Base-by-base conservation (phyloP, 371 early-diverging fungal species). In the Saksenaea oblongispora region DNA sequence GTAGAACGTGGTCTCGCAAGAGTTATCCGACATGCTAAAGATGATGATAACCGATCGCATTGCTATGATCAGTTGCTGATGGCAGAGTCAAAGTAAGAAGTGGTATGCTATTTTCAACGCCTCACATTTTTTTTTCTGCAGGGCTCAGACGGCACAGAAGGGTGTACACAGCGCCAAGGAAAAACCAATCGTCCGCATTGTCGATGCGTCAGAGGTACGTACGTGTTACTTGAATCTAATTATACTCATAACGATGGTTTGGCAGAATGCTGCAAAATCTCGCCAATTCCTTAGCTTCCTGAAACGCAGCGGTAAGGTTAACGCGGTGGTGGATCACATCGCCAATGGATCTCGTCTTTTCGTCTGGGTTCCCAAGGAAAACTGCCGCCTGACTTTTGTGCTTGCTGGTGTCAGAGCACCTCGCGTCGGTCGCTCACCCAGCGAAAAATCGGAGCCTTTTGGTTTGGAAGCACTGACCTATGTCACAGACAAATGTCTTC, bases 11-110 rank as follows among this genome's bases (percentile, higher is more conserved):
- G 96, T 53, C 85, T 96, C 44, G 97, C 94, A 10, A 79, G 84
- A 41, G 91, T 94, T 13, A 85, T 98, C 68, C 84, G 91, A 37
- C 94, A 96, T 69, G 88, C 91, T 10, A 85, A 84, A 37, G 94
- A 94, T 65, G 96, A 96, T 71, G 91, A 92, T 59, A 89, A 92
- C 71, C 92, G 98, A 5, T 87, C 97, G 9, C 84, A 88, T 51
- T 83, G 79, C 68, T 97, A 95, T 74, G 96, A 96, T 65, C 87
- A 86, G 47, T 86, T 98, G 9, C 75, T 93, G 66, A 64, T 89
- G 28, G 97, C 96, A 13, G 95, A 94, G 66, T 82, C 78, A 58
- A 87, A 87, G 84, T 81, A 80, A 66, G 72, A 10, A 22, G 4
- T 5, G 24, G 1, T 4, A 22, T 5, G 51, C n/a, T n/a, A 22